Base-by-base conservation (phyloP, 192 early-diverging fungal species). In the Coemansia sp. region DNA sequence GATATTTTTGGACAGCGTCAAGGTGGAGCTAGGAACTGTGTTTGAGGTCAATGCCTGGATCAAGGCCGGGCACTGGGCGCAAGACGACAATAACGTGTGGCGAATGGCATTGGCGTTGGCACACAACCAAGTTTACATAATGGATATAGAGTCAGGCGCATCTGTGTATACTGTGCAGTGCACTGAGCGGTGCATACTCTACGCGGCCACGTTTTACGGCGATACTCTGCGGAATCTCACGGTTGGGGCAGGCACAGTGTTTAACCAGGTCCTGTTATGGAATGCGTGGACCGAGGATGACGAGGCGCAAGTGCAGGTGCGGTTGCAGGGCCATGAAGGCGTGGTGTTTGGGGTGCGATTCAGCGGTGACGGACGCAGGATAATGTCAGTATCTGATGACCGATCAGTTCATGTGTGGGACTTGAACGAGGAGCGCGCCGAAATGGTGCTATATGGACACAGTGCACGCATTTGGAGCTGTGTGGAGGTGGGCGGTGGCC, bases 321-420 rank as follows among this genome's bases (percentile, higher is more conserved):
- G 49, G 31, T 54, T 64, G 30, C 14, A 4, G 0, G 73, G 65
- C 22, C 69, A 73, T 31, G 65, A 80, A 43, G 93, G 93, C n/a
- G 90, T 91, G 18, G 78, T 95, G 4, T 93, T 93, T 75, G 82
- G 86, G 24, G 81, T 93, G 16, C 61, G 84, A 21, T 91, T 91
- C 56, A 88, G 81, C 53, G 40, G 62, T 8, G 82, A 87, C 56
- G 88, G 86, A 16, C 66, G 33, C 6, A 62, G 55, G 6, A 22
- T 93, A 6, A 78, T 82, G 18, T 88, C 88, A 4, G 89, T 89
- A 3, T 91, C 89, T 1, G 93, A 95, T 49, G 93, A 95, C 71
- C 84, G 93, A 9, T 89, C 93, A 0, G 78, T 93, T 31, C 83
- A 89, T 7, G 45, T 93, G 0, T 95, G 93, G 93, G 22, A 61